phyloP scores from a whole-genome alignment of 257 asterid genomes.

The Solanum ossicruentum region DNA sequence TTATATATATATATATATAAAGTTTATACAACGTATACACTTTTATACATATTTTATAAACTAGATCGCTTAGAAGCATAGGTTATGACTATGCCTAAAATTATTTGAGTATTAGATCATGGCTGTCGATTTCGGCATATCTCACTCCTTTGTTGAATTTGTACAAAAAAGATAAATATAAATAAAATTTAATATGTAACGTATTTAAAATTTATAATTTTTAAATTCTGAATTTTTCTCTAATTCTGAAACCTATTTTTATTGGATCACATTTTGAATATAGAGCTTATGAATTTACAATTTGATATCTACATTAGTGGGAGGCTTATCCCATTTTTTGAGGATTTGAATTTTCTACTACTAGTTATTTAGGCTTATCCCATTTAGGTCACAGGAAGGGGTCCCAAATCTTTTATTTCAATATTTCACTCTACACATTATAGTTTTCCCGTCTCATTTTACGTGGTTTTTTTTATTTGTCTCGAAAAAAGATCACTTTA shows the following conservation, averaged over 20 bases:
- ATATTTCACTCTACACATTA: neutral
- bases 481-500: no score
- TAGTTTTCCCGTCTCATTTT: neutral
- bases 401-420: neutral
- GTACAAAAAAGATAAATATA: neutral
- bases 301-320: neutral
- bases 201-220: neutral
- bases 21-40: neutral
- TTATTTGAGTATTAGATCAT: neutral
- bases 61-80: neutral
- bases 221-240: neutral
- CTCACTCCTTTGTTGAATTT: neutral
- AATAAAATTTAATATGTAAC: neutral
- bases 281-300: neutral
- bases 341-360: neutral
- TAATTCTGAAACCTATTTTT: neutral
- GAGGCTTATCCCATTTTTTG: neutral
- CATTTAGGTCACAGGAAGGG: neutral
- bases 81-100: neutral
- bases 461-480: no score
- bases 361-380: neutral
- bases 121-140: neutral
- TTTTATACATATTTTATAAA: neutral
- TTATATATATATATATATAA: neutral
- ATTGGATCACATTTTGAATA: neutral